phyloP scores from a whole-genome alignment of 2,329 filamentous ascomycete species.

The Ceratocystis huliohia region DNA sequence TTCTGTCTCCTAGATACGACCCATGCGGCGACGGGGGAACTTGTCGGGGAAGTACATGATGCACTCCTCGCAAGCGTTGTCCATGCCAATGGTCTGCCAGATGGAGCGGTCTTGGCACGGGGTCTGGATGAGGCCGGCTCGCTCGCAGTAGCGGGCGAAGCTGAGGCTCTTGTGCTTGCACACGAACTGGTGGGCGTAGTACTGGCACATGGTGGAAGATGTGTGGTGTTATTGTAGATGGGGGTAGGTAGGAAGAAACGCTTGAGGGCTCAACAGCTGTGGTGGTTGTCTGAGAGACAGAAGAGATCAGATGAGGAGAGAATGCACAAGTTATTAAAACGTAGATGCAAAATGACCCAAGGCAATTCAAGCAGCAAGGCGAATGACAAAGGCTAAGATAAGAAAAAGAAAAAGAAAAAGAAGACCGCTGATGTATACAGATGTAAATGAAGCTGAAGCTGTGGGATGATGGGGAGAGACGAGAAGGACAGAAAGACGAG shows the following conservation, averaged over 20 bases:
- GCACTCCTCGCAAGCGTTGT: conserved; percentile 30
- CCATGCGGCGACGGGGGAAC: conserved; percentile 21
- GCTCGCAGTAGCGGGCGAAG: conserved; percentile 30
- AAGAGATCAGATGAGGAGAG: not conserved
- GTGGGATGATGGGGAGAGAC: not conserved
- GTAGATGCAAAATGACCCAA: conserved; percentile 8
- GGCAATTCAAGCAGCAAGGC: not conserved
- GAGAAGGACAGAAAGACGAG: not conserved
- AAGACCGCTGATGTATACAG: conserved; percentile 3
- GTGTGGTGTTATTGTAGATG: not conserved
- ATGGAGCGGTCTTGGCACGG: conserved; percentile 28
- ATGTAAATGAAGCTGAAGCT: not conserved
- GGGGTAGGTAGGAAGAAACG: not conserved
- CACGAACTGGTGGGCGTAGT: conserved; percentile 30
- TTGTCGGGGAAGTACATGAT: conserved; percentile 26
- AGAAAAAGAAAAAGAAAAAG: not conserved
- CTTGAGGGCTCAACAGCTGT: not conserved
- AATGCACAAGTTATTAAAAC: conserved; percentile 3
- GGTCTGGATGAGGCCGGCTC: conserved; percentile 30
- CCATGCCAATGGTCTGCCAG: conserved; percentile 30
- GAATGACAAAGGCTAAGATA: not conserved
- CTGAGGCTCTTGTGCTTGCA: conserved; percentile 29
- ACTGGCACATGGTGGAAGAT: conserved; percentile 28
- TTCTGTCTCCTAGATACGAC: conserved; percentile 6
- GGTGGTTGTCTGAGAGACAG: not conserved